A percentile compares a stretch with the other conserved stretches of the same genome.
Evolutionary conservation across 2,329 filamentous ascomycete species (phyloP).

Genomic region (Colletotrichum sp.): DNA sequence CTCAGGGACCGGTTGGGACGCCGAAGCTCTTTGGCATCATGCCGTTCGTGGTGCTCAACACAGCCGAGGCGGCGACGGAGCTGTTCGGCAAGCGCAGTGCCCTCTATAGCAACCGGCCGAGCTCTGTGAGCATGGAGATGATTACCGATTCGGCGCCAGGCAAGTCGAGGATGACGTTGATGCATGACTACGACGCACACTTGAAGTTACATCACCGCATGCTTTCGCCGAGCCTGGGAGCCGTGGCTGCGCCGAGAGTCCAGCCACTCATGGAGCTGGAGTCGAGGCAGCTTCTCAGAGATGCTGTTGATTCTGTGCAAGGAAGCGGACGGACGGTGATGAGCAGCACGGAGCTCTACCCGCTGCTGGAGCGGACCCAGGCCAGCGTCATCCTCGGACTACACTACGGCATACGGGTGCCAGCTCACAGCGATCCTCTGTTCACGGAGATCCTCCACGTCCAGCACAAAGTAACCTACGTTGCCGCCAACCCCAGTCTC

Average conservation of each 20-base stretch:
- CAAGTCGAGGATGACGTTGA: constrained; percentile 22
- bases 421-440: constrained; percentile 26
- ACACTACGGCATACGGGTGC: constrained; percentile 40
- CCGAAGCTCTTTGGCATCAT: constrained; percentile 26
- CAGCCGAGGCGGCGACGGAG: constrained; percentile 22
- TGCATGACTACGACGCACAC: constrained; percentile 39
- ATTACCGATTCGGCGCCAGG: constrained; percentile 25
- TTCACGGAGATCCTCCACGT: constrained; percentile 28
- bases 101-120: constrained; percentile 25
- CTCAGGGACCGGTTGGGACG: constrained; percentile 19
- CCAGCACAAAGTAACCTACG: constrained; percentile 29
- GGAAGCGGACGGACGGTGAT: background rate
- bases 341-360: constrained; percentile 27
- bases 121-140: constrained; percentile 28
- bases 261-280: constrained; percentile 49
- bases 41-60: constrained; percentile 24
- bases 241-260: constrained; percentile 37
- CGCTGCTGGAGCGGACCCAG: constrained; percentile 38
- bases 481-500: constrained; percentile 32
- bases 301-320: constrained; percentile 35
- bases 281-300: constrained; percentile 46
- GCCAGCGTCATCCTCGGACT: constrained; percentile 42
- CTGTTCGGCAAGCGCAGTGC: constrained; percentile 25
- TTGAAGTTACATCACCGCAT: constrained; percentile 44
- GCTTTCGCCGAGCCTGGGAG: constrained; percentile 36